Evolutionary conservation across 2,329 filamentous ascomycete species (phyloP).

Genomic region (Paracorniculantispora psalliotae): DNA sequence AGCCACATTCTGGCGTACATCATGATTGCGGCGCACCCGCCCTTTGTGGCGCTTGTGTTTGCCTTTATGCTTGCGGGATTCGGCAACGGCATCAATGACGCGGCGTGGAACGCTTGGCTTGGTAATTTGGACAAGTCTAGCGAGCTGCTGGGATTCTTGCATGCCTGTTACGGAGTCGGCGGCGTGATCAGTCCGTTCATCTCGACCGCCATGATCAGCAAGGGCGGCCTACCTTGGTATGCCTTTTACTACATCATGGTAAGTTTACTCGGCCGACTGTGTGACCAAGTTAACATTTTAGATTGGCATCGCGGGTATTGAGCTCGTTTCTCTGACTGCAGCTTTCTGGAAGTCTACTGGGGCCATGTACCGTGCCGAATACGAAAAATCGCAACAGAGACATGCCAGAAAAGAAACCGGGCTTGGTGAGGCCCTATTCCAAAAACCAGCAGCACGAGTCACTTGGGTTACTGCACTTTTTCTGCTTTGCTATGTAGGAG

Average conservation of each 20-base stretch:
- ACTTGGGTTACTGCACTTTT: constrained; percentile 70
- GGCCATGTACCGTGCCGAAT: constrained; percentile 12
- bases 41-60: constrained; percentile 61
- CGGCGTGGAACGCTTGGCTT: constrained; percentile 50
- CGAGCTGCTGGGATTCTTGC: constrained; percentile 63
- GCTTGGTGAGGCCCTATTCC: constrained; percentile 32
- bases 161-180: constrained; percentile 64
- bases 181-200: constrained; percentile 65
- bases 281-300: too few relatives aligned
- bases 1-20: constrained; percentile 59
- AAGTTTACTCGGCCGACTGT: too few relatives aligned
- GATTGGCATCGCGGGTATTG: constrained; percentile 51
- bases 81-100: constrained; percentile 61
- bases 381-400: constrained; percentile 13
- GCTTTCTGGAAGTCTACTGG: constrained; percentile 49
- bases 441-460: constrained; percentile 41
- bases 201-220: constrained; percentile 65
- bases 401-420: constrained; percentile 14
- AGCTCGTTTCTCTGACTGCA: constrained; percentile 42
- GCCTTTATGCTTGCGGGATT: constrained; percentile 64
- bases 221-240: constrained; percentile 59
- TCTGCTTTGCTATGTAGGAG: constrained; percentile 70
- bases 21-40: constrained; percentile 59
- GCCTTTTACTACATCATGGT: constrained; percentile 73
- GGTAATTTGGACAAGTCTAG: constrained; percentile 67